A percentile compares a stretch with the other conserved stretches of the same genome.
phyloP scores from a whole-genome alignment of 768 basidiomycete genomes.

The Kwoniella botswanensis region DNA sequence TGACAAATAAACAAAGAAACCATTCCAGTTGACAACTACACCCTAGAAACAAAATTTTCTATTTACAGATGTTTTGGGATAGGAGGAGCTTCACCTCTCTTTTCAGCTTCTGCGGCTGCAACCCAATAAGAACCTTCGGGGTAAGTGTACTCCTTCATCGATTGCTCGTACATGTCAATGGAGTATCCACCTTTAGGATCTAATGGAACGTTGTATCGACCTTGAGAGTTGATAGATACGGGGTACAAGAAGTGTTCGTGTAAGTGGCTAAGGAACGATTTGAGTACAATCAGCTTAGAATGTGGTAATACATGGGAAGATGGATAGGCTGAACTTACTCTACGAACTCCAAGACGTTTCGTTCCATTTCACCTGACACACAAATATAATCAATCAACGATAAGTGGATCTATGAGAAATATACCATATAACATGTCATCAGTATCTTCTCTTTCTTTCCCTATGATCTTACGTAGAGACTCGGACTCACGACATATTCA shows the following conservation, averaged over 20 bases:
- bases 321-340: constrained; percentile 34
- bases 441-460: neutral
- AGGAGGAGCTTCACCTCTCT: constrained; percentile 37
- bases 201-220: constrained; percentile 84
- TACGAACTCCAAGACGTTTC: constrained; percentile 77
- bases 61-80: constrained; percentile 2
- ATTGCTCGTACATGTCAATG: constrained; percentile 83
- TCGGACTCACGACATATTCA: constrained; percentile 74
- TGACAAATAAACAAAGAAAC: too few species aligned
- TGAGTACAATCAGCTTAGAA: constrained; percentile 17
- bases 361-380: constrained; percentile 88
- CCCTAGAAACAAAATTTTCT: too few species aligned
- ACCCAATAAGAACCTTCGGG: constrained; percentile 84
- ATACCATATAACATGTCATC: neutral
- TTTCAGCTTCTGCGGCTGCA: constrained; percentile 33
- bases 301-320: neutral
- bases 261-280: constrained; percentile 64
- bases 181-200: constrained; percentile 76
- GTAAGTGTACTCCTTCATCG: constrained; percentile 83
- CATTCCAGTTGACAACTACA: too few species aligned
- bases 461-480: neutral
- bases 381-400: constrained; percentile 88
- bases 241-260: constrained; percentile 92
- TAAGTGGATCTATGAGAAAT: constrained; percentile 59
- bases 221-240: constrained; percentile 80